A percentile compares a stretch with the other conserved stretches of the same genome.
Conservation (phyloP, 495 filamentous ascomycete genomes). For the Penicillium simplicissimum region DNA sequence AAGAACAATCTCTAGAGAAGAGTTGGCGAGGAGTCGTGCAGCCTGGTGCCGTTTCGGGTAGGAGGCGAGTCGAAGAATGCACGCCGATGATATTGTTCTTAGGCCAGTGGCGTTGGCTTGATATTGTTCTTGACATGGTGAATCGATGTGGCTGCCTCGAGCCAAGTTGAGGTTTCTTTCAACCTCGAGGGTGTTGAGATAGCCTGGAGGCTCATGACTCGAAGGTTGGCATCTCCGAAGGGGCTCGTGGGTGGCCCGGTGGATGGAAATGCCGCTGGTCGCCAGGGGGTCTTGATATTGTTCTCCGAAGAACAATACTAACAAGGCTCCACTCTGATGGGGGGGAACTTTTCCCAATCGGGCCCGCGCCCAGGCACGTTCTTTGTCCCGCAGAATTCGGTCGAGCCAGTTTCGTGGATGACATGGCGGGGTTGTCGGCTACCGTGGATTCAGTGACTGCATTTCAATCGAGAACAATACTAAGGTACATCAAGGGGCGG, state of each 20-base stretch:
- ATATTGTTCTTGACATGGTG: not conserved
- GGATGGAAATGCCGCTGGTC: not conserved
- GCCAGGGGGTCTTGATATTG: constrained; percentile 6
- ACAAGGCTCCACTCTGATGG: not conserved
- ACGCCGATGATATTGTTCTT: not conserved
- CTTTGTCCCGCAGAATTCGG: not conserved
- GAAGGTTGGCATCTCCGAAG: not conserved
- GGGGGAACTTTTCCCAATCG: not conserved
- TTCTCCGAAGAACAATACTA: constrained; percentile 5
- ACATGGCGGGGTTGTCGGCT: not conserved
- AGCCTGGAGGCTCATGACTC: not conserved
- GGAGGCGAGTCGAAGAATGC: not conserved
- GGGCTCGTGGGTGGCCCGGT: not conserved
- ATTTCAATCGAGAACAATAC: constrained; percentile 6
- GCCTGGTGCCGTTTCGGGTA: not conserved
- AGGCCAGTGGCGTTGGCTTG: not conserved
- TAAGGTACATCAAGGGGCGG: not conserved
- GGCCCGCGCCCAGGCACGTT: not conserved
- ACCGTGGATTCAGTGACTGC: not conserved
- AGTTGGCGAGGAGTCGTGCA: no score
- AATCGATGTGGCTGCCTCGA: not conserved
- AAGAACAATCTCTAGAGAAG: not conserved
- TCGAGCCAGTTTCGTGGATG: not conserved
- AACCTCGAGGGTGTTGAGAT: not conserved
- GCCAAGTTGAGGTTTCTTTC: not conserved